Base-by-base conservation (phyloP, 2,329 filamentous ascomycete species). In the Exserohilum turcica region DNA sequence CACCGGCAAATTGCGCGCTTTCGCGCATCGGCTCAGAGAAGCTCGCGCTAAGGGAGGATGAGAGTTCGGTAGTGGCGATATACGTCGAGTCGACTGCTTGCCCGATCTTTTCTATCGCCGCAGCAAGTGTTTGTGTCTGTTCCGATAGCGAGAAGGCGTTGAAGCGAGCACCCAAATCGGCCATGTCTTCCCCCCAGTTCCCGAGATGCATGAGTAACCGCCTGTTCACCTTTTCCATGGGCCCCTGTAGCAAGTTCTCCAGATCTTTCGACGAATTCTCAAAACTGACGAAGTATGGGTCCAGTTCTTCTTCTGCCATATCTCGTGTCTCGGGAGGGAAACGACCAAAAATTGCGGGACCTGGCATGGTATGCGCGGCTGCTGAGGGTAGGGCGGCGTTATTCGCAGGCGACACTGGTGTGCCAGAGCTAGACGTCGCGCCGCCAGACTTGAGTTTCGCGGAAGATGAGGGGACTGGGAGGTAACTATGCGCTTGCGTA, bases 21-120 rank as follows among this genome's bases (percentile, higher is more conserved):
- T 99, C 94, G 49, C 95, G 86, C 91, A 99, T 97, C 0, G 94
- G 94, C 70, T 99, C 95, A 0, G 95, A 92, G 70, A 99, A 99
- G 61, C 86, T 94, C 29, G 93, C 92, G 16, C 92, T 92, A n/a
- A 99, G 79, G 0, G 89, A 89, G 2, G 86, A 86, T 0, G 92
- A 92, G 3, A 99, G 80, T 71, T 99, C 94, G 66, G 96, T 91
- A 0, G 93, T 97, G 8, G 91, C 92, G 60, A 99, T 92, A 72
- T 97, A 99, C 0, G 94, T 97, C 8, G 91, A 90, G 72, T 99
- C 94, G 7, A 93, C 91, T 2, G 94, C 94, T 76, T 99, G 94
- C 0, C 94, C 94, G 39, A 96, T 85, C 58, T 92, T 88, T 75
- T 99, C 94, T 61, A 99, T 97, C 0, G 94, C 94, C 10, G 92